Conservation (phyloP, 331 rosid genomes). For the Rosa hybrid region DNA sequence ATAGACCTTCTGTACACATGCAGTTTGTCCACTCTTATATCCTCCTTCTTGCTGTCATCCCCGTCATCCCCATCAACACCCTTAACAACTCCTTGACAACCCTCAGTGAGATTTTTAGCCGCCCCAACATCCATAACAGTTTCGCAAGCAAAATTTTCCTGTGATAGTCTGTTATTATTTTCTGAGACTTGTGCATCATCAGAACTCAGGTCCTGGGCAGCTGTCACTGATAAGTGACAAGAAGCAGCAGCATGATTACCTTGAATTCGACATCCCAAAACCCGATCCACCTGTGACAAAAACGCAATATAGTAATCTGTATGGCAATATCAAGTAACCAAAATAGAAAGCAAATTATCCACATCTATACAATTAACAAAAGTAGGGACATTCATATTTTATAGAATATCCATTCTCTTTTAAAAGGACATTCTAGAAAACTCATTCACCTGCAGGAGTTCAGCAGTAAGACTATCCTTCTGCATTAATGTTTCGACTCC, state of each 20-base stretch:
- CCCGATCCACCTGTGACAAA: constrained; percentile 81
- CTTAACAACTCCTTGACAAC: constrained; percentile 46
- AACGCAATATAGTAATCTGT: constrained; percentile 31
- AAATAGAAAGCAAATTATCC: constrained; percentile 12
- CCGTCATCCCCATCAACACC: constrained; percentile 56
- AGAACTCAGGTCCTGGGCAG: constrained; percentile 47
- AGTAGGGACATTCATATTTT: neutral
- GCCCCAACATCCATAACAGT: constrained; percentile 53
- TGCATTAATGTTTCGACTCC: constrained; percentile 37
- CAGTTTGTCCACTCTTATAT: constrained; percentile 51
- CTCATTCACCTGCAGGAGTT: constrained; percentile 71
- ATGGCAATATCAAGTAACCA: constrained; percentile 21
- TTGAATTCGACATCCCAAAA: constrained; percentile 87
- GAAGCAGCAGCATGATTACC: constrained; percentile 46
- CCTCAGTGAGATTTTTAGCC: constrained; percentile 46
- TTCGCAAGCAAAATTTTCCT: constrained; percentile 55
- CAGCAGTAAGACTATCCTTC: constrained; percentile 44
- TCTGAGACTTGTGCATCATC: constrained; percentile 51
- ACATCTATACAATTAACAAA: constrained; percentile 24
- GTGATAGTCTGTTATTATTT: constrained; percentile 45
- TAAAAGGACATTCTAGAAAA: neutral
- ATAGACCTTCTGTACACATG: constrained; percentile 74
- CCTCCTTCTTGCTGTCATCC: constrained; percentile 51
- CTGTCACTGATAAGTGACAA: constrained; percentile 46
- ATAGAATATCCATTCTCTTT: constrained; percentile 19